Conservation (phyloP, 2,329 filamentous ascomycete species). For the Epichloe scottii region DNA sequence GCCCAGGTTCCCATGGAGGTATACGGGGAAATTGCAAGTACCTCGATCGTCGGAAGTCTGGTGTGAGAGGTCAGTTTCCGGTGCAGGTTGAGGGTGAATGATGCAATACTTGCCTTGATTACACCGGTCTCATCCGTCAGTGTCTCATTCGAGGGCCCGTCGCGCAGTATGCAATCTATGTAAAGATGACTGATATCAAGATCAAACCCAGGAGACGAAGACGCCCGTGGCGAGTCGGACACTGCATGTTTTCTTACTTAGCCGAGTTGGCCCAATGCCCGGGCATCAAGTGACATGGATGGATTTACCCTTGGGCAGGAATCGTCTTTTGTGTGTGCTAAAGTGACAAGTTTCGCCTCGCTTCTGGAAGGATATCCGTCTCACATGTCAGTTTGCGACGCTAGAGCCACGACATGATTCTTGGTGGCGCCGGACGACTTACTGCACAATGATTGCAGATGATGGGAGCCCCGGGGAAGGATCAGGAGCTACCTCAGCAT, state of each 20-base stretch:
- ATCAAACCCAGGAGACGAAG: not conserved
- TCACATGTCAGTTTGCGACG: not conserved
- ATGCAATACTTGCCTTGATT: constrained; percentile 1
- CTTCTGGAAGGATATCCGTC: not conserved
- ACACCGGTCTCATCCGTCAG: constrained; percentile 1
- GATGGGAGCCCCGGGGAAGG: not conserved
- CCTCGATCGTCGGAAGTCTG: constrained; percentile 5
- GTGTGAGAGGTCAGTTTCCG: not conserved
- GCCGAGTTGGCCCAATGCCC: not conserved
- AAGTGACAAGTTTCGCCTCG: constrained; percentile 4
- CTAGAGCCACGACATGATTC: not conserved
- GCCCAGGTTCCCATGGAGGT: not conserved
- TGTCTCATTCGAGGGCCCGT: not conserved
- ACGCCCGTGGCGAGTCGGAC: not conserved
- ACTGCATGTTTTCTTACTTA: not conserved
- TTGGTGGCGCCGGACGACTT: not conserved
- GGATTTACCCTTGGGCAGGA: constrained; percentile 2
- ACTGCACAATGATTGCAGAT: constrained; percentile 4
- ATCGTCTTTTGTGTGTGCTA: constrained; percentile 1
- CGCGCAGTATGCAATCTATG: constrained; percentile 1
- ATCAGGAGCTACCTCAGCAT: not conserved
- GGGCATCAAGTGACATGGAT: not conserved
- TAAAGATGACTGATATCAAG: constrained; percentile 1
- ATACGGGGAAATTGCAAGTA: not conserved
- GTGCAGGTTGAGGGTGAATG: not conserved